Percentiles rank a stretch among this genome's conserved stretches.
Conservation (phyloP, 225 moss, liverwort and hornwort genomes). For the Marchantia polymorpha region DNA sequence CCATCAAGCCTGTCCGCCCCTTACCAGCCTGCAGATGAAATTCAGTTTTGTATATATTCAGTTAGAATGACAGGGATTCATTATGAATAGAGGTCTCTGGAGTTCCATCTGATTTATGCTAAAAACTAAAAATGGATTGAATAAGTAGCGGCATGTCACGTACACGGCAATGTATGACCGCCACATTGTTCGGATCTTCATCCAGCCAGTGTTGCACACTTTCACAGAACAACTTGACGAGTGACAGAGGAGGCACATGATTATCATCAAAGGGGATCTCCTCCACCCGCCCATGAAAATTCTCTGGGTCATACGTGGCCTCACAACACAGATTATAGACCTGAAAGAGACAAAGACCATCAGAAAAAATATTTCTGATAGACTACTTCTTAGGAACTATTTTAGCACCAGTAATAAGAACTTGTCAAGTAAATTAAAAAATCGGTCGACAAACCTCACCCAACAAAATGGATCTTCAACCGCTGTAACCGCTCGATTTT, state of each 20-base stretch:
- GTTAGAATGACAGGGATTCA: background rate
- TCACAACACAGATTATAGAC: slow-evolving; percentile 62
- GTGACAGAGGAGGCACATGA: slow-evolving; percentile 53
- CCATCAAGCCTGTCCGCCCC: slow-evolving; percentile 64
- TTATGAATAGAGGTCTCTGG: no score
- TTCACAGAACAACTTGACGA: slow-evolving; percentile 53
- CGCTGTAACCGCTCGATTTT: no score
- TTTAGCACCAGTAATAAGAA: no score
- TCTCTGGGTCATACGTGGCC: slow-evolving; percentile 45
- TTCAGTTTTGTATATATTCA: background rate
- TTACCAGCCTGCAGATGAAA: slow-evolving; percentile 47
- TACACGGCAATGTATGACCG: slow-evolving; percentile 57
- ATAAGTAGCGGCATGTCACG: background rate
- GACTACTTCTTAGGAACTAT: no score
- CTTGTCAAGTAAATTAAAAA: no score
- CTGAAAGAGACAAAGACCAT: slow-evolving; percentile 18
- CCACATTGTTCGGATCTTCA: slow-evolving; percentile 46
- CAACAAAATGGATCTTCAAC: no score
- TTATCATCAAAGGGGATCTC: slow-evolving; percentile 55
- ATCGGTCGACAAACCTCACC: no score
- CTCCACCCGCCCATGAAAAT: slow-evolving; percentile 58
- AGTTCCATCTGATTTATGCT: no score
- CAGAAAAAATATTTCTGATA: background rate
- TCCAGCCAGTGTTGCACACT: slow-evolving; percentile 54
- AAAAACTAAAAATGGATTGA: no score